A percentile compares a stretch with the other conserved stretches of the same genome.
Conservation (phyloP, 2,329 filamentous ascomycete species). For the Fusarium devonianum region DNA sequence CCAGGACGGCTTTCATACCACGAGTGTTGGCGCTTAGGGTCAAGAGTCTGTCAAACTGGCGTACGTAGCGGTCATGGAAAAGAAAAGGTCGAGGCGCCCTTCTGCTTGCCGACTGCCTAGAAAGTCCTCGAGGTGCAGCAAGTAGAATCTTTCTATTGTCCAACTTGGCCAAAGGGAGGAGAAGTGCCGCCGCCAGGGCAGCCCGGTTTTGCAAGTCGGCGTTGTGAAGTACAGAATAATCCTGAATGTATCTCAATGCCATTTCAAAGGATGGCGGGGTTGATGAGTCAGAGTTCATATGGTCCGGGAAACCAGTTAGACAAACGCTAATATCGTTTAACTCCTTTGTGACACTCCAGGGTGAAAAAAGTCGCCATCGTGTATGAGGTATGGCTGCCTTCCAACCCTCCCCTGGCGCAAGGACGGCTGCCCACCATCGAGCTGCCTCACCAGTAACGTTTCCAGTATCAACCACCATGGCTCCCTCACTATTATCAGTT, state of each 20-base stretch:
- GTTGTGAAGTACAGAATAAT: constrained; percentile 2
- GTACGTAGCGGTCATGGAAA: neutral
- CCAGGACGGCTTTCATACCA: constrained; percentile 10
- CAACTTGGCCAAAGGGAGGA: constrained; percentile 3
- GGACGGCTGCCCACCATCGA: constrained; percentile 20
- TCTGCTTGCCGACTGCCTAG: neutral
- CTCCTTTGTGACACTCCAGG: constrained; percentile 15
- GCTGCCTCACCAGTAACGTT: neutral
- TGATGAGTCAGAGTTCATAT: neutral
- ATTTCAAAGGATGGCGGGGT: neutral
- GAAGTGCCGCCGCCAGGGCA: constrained; percentile 5
- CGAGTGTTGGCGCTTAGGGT: constrained; percentile 4
- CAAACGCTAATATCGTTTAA: neutral
- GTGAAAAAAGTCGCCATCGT: constrained; percentile 8
- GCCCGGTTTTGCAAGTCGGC: neutral
- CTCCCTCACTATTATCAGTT: neutral
- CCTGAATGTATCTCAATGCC: constrained; percentile 3
- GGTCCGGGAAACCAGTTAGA: neutral
- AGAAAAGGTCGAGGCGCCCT: neutral
- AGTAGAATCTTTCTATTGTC: constrained; percentile 8
- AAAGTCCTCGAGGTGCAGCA: neutral
- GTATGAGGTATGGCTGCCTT: constrained; percentile 10
- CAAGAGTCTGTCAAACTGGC: constrained; percentile 11
- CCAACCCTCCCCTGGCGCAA: constrained; percentile 21
- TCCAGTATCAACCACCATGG: constrained; percentile 5